These are phyloP conservation scores for Botrytis aclada DNA, from an alignment of 2,329 filamentous ascomycete genomes.

Conservation along the genomic window DNA sequence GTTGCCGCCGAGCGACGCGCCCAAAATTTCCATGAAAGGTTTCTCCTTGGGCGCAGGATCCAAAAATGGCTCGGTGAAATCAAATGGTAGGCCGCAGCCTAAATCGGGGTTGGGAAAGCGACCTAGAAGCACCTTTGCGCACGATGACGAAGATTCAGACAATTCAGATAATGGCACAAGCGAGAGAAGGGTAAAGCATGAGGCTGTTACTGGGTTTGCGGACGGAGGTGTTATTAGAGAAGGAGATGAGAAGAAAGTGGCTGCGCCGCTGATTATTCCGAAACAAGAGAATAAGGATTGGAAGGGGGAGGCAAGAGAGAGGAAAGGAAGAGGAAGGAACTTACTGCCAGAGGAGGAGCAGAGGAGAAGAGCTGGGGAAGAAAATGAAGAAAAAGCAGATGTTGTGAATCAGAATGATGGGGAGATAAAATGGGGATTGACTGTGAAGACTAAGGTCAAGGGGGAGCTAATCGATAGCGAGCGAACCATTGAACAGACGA, in stretches of 20 bases:
- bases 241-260: constrained; percentile 34
- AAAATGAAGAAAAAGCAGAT: constrained; percentile 33
- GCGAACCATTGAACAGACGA: constrained; percentile 20
- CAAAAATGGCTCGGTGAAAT: constrained; percentile 29
- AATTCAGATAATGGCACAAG: constrained; percentile 47
- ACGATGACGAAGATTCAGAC: constrained; percentile 58
- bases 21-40: constrained; percentile 39
- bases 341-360: constrained; percentile 54
- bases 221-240: constrained; percentile 44
- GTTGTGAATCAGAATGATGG: constrained; percentile 44
- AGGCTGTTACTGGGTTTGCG: constrained; percentile 51
- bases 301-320: constrained; percentile 50
- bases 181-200: constrained; percentile 38
- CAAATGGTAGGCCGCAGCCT: constrained; percentile 32
- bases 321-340: constrained; percentile 50
- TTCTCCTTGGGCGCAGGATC: constrained; percentile 41
- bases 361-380: constrained; percentile 42
- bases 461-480: constrained; percentile 30
- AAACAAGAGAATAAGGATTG: constrained; percentile 60
- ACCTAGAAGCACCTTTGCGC: constrained; percentile 44
- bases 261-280: constrained; percentile 53
- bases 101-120: constrained; percentile 42
- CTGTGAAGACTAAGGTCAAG: constrained; percentile 42
- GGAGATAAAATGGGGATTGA: constrained; percentile 47
- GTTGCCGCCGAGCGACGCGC: constrained; percentile 33